Evolutionary conservation across 1,139 yeast species (phyloP).

Genomic region (Geotrichum armillariae): DNA sequence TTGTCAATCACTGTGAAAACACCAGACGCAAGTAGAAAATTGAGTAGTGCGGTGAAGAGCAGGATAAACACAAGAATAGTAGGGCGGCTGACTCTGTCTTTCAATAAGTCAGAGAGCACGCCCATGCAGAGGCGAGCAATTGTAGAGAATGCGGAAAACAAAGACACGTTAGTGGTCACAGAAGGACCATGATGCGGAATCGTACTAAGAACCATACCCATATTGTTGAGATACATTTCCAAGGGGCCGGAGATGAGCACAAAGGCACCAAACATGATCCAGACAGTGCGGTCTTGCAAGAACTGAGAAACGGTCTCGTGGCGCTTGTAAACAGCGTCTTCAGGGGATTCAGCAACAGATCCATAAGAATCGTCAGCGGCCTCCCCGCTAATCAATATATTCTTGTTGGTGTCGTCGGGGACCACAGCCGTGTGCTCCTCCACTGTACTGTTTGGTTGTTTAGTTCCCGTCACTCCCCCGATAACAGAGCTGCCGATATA

Average conservation of each 20-base stretch:
- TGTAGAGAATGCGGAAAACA: slow-evolving; percentile 59
- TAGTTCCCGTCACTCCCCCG: slow-evolving; percentile 16
- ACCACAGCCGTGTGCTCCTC: neutral
- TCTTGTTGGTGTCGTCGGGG: neutral
- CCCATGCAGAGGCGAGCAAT: slow-evolving; percentile 69
- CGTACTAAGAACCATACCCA: slow-evolving; percentile 58
- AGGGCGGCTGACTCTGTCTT: slow-evolving; percentile 34
- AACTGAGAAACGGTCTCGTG: slow-evolving; percentile 40
- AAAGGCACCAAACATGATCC: slow-evolving; percentile 62
- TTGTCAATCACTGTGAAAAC: slow-evolving; percentile 40
- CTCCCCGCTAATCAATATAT: no score
- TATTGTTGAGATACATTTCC: slow-evolving; percentile 82
- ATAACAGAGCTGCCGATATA: slow-evolving; percentile 26
- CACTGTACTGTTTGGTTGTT: slow-evolving; percentile 20
- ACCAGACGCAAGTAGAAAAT: slow-evolving; percentile 37
- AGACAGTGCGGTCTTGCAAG: slow-evolving; percentile 62
- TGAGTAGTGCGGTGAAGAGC: slow-evolving; percentile 30
- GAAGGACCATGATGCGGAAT: slow-evolving; percentile 34
- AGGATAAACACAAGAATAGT: slow-evolving; percentile 31
- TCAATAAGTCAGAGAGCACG: slow-evolving; percentile 54
- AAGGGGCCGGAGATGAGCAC: slow-evolving; percentile 78
- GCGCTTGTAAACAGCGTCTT: slow-evolving; percentile 17
- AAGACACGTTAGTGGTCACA: slow-evolving; percentile 52
- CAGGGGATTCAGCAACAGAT: slow-evolving; percentile 10
- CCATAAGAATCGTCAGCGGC: slow-evolving; percentile 1